Percentiles rank a stretch among this genome's conserved stretches.
phyloP scores from a whole-genome alignment of 2,329 filamentous ascomycete species.

The Monascus ruber region DNA sequence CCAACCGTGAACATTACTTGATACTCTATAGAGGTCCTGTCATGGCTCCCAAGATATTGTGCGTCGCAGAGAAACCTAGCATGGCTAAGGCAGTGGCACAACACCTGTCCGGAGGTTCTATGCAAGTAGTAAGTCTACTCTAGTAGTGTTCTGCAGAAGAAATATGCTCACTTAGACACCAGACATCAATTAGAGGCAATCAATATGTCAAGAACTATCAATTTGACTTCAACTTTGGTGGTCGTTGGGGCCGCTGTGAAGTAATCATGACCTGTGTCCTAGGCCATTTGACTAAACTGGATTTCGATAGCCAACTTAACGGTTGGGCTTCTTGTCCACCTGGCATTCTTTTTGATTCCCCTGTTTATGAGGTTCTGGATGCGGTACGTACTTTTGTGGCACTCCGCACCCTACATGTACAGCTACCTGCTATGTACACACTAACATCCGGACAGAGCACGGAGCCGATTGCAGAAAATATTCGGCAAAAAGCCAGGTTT shows the following conservation, averaged over 20 bases:
- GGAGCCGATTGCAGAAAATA: conserved; percentile 70
- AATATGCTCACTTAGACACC: conserved; percentile 8
- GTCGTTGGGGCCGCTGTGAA: conserved; percentile 64
- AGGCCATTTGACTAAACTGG: conserved; percentile 72
- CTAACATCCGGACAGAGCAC: conserved; percentile 51
- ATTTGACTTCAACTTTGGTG: conserved; percentile 79
- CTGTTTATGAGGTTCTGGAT: conserved; percentile 56
- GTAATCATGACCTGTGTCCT: conserved; percentile 92
- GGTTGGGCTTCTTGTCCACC: conserved; percentile 76
- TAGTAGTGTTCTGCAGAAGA: conserved; percentile 1
- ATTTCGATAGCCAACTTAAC: conserved; percentile 64
- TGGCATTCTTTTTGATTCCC: conserved; percentile 67
- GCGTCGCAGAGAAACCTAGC: conserved; percentile 80
- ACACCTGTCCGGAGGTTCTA: conserved; percentile 69
- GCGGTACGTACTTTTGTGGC: conserved; percentile 38
- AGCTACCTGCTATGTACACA: neutral
- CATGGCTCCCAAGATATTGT: conserved; percentile 50
- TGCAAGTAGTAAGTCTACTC: conserved; percentile 51
- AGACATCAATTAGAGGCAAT: conserved; percentile 57
- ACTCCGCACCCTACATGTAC: neutral
- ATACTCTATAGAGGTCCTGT: neutral
- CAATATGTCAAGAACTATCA: conserved; percentile 88
- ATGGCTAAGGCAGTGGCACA: conserved; percentile 89
- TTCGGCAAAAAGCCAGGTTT: conserved; percentile 62
- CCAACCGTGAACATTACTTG: no score